Percentiles rank a stretch among this genome's conserved stretches.
These are phyloP conservation scores for Zoysia japonica DNA, from an alignment of 176 grass and related monocot genomes.

Conservation along the genomic window DNA sequence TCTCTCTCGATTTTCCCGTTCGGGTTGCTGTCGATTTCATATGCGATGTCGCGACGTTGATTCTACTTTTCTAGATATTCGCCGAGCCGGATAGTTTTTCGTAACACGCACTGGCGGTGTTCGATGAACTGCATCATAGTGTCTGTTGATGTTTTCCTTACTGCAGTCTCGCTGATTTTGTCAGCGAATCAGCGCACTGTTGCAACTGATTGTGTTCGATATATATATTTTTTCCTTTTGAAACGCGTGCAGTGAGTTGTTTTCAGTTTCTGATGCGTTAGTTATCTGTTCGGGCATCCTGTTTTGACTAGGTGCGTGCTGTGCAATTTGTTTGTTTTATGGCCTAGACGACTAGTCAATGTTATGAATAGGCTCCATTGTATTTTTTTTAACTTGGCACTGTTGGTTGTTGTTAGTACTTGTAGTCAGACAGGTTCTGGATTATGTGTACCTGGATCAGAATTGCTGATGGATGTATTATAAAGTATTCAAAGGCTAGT, in stretches of 20 bases:
- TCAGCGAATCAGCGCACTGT: background rate
- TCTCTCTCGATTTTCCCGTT: background rate
- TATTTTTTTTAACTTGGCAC: background rate
- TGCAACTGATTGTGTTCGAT: background rate
- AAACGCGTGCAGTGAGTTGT: background rate
- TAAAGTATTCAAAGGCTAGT: too few species aligned
- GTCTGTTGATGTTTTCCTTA: too few species aligned
- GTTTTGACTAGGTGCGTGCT: background rate
- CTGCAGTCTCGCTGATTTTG: background rate
- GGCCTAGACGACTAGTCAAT: background rate
- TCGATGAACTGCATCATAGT: background rate
- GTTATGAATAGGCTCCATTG: slow-evolving; percentile 15
- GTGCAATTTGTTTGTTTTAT: background rate
- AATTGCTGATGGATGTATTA: background rate
- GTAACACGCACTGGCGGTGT: background rate
- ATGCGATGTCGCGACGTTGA: background rate
- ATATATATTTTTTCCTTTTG: background rate
- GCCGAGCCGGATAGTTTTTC: background rate
- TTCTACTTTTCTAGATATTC: background rate
- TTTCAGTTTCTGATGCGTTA: background rate
- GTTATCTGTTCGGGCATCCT: background rate
- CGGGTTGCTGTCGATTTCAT: background rate
- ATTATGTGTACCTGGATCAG: background rate
- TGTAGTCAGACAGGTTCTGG: background rate
- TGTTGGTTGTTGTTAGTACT: slow-evolving; percentile 4